A percentile compares a stretch with the other conserved stretches of the same genome.
Evolutionary conservation across 75 land plant genomes (phyloP).

Genomic region (Sequoia sempervirens): DNA sequence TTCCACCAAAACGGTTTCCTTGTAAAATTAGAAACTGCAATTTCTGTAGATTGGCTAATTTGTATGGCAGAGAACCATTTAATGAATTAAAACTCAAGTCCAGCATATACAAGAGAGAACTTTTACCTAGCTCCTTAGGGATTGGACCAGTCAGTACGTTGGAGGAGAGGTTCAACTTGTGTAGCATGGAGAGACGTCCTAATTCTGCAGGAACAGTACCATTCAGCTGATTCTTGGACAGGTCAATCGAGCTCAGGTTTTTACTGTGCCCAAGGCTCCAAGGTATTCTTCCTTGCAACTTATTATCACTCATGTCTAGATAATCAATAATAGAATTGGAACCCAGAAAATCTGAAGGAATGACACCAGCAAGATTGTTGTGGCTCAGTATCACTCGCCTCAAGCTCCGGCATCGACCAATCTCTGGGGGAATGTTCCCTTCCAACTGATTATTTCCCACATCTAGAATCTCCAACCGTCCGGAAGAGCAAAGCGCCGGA

Average conservation of each 20-base stretch:
- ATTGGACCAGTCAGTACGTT: slow-evolving; percentile 54
- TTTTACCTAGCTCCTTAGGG: slow-evolving; percentile 40
- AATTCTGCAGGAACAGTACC: slow-evolving; percentile 49
- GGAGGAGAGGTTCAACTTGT: slow-evolving; percentile 32
- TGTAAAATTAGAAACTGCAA: slow-evolving; percentile 27
- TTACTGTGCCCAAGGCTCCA: slow-evolving; percentile 36
- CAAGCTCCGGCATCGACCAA: too few relatives aligned
- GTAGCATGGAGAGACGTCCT: slow-evolving; percentile 24
- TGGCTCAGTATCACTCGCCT: too few relatives aligned
- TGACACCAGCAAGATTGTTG: too few relatives aligned
- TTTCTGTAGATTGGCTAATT: slow-evolving; percentile 17
- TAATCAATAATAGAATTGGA: slow-evolving; percentile 11
- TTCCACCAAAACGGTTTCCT: slow-evolving; percentile 51
- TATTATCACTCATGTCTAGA: slow-evolving; percentile 47
- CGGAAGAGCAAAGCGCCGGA: too few relatives aligned
- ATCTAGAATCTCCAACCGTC: too few relatives aligned
- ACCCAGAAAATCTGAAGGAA: slow-evolving; percentile 2
- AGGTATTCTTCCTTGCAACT: slow-evolving; percentile 54
- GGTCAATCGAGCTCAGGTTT: slow-evolving; percentile 39
- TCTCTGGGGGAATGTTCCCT: too few relatives aligned
- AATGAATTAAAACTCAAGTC: slow-evolving; percentile 57
- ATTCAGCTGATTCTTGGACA: slow-evolving; percentile 48
- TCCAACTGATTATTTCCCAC: too few relatives aligned
- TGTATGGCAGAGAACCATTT: slow-evolving; percentile 41
- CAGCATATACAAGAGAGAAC: slow-evolving; percentile 16